These are phyloP conservation scores for Hymenoscyphus albidus DNA, from an alignment of 2,329 filamentous ascomycete genomes.

Conservation along the genomic window DNA sequence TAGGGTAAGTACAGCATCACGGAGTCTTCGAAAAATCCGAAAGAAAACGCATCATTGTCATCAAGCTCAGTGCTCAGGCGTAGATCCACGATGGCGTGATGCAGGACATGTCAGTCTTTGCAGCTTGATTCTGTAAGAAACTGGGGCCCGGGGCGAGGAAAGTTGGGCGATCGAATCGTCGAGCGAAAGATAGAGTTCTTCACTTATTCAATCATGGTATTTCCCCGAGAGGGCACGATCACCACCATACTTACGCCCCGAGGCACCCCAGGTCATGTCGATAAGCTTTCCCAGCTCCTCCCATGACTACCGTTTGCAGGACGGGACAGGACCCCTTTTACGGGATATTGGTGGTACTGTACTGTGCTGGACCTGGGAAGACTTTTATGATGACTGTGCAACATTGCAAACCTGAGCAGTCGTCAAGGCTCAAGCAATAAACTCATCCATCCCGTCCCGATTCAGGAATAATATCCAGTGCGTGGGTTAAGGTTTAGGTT, in stretches of 20 bases:
- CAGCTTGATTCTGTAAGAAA: not conserved
- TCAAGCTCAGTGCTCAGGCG: too few relatives aligned
- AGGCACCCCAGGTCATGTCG: not conserved
- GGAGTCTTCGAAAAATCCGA: too few relatives aligned
- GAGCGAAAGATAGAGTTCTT: not conserved
- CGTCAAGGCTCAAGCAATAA: not conserved
- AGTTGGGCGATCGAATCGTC: not conserved
- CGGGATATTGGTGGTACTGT: too few relatives aligned
- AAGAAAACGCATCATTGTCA: too few relatives aligned
- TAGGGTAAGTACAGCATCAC: too few relatives aligned
- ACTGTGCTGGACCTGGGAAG: too few relatives aligned
- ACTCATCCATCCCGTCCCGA: not conserved
- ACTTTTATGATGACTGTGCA: too few relatives aligned
- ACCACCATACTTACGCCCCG: not conserved
- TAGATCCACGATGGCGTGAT: not conserved
- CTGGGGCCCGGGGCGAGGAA: not conserved
- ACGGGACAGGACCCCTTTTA: not conserved
- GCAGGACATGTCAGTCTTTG: not conserved
- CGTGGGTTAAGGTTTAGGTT: not conserved
- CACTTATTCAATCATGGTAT: not conserved
- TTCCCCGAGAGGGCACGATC: not conserved
- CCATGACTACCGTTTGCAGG: constrained; percentile 10
- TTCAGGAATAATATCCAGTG: not conserved
- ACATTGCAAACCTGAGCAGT: too few relatives aligned
- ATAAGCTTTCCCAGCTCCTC: constrained; percentile 11